Evolutionary conservation across 2,329 filamentous ascomycete species (phyloP), one percentile per base, ranked within the genome.

Genomic region (Daldinia sp.): DNA sequence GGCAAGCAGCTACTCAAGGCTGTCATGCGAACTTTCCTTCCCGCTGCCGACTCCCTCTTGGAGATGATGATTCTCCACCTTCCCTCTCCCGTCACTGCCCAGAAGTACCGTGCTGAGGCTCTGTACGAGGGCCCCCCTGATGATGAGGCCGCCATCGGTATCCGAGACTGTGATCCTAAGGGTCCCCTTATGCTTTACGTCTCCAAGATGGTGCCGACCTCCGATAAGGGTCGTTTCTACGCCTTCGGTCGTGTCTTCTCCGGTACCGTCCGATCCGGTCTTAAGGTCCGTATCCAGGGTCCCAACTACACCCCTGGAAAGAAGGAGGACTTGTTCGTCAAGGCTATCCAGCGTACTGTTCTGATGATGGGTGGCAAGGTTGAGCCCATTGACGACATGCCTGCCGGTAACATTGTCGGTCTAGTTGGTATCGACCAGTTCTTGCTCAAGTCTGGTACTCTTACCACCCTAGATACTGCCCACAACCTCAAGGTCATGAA

Each of bases 401-500:
- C 95, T 75, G 94, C 95, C 73, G 95, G 95, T 89, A 99, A 99
- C 91, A 98, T 99, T 87, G 90, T 97, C 77, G 95, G 95, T 88
- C 88, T 99, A 77, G 95, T 99, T 79, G 95, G 95, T 90, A 93
- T 99, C 75, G 95, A 99, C 81, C 95, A 99, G 89, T 99, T 98
- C 92, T 87, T 99, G 87, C 93, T 99, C 87, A 99, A 99, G 91
- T 98, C 95, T 80, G 95, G 95, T 91, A 99, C 95, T 77, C 91
- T 99, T 76, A 97, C 94, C 83, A 98, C 94, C 80, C 90, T 87
- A 79, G 95, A 99, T 74, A 96, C 93, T 71, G 94, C 95, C 80
- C 95, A 99, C 91, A 99, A 99, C 90, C 85, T 99, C 77, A 98
- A 98, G 91, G 95, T 99, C 85, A 99, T 99, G 95, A 98, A 97